Conservation (phyloP, 208 protist genomes). For the Willaertia magna region DNA sequence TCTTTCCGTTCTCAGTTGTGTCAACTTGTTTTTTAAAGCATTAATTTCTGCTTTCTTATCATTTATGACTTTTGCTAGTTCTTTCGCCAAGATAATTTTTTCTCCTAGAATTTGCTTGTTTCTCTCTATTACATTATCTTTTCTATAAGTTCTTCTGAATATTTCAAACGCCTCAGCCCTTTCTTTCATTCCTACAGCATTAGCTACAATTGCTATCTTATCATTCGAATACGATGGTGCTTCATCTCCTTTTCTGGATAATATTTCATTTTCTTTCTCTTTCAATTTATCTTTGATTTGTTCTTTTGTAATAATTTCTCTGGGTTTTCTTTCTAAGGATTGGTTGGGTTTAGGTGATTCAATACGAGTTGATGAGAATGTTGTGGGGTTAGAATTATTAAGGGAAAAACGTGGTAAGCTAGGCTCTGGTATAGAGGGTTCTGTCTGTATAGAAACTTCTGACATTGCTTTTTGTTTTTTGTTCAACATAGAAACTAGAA, state of each 20-base stretch:
- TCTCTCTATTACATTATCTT: not conserved
- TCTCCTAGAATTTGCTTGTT: not conserved
- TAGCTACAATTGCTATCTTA: not conserved
- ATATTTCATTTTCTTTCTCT: not conserved
- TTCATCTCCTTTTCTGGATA: not conserved
- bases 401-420: no score
- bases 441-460: not conserved
- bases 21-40: not conserved
- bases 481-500: not conserved
- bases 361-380: no score
- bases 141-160: not conserved
- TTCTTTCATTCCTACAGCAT: not conserved
- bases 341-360: no score
- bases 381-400: no score
- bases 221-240: not conserved
- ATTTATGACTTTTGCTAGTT: not conserved
- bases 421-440: no score
- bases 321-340: not conserved
- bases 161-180: not conserved
- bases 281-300: not conserved
- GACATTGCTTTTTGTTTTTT: not conserved
- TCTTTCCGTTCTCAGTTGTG: not conserved
- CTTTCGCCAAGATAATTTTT: not conserved
- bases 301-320: not conserved
- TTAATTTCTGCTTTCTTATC: not conserved